Conservation (phyloP, 2,329 filamentous ascomycete species). For the Dactylonectria estremocensis region DNA sequence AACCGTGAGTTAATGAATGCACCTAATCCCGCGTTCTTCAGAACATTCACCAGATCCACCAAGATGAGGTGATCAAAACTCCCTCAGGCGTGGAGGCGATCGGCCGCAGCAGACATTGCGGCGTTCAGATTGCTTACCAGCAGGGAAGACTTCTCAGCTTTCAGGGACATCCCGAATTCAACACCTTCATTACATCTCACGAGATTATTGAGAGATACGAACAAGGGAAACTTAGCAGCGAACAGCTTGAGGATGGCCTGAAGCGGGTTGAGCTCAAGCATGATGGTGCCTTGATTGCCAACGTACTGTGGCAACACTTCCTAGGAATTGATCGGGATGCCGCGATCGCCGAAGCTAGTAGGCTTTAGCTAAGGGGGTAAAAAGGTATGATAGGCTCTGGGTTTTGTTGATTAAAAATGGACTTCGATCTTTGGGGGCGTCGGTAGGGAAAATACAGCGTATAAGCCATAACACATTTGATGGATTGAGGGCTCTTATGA, state of each 20-base stretch:
- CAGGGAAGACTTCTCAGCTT: constrained; percentile 27
- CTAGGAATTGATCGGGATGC: background rate
- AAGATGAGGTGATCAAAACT: constrained; percentile 24
- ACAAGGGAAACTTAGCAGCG: constrained; percentile 12
- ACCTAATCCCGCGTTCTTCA: background rate
- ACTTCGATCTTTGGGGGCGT: no score
- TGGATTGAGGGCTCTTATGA: no score
- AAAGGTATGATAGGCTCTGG: no score
- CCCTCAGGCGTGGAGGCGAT: constrained; percentile 27
- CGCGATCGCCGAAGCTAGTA: background rate
- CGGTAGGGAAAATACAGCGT: no score
- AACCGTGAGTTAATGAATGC: background rate
- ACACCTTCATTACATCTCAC: constrained; percentile 16
- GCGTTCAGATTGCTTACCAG: constrained; percentile 30
- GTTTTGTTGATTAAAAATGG: no score
- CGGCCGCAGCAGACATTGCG: constrained; percentile 26
- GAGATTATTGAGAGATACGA: constrained; percentile 26
- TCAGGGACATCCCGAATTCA: constrained; percentile 34
- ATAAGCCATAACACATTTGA: no score
- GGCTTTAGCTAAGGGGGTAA: background rate
- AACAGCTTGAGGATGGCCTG: constrained; percentile 24
- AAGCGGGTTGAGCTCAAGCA: constrained; percentile 22
- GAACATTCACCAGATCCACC: constrained; percentile 31
- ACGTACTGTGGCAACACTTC: background rate
- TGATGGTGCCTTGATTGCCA: constrained; percentile 27